Evolutionary conservation across 148 eudicot species (phyloP), one percentile per base, ranked within the genome.

Genomic region (Rhododendron vialii): DNA sequence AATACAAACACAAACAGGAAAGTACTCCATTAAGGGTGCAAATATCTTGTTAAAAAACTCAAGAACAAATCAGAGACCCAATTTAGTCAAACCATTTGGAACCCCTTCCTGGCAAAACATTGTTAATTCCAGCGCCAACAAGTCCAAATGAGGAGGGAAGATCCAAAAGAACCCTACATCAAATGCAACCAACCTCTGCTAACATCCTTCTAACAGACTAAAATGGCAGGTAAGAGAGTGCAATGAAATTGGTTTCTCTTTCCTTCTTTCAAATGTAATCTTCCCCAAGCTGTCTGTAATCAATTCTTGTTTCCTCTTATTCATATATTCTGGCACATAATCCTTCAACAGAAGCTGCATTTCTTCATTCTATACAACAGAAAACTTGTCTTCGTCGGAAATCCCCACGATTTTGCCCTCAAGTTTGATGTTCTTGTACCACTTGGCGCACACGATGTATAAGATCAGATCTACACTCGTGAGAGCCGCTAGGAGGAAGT

Each of bases 401-500:
- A 84, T 83, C 83, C 84, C 91, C 0, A 55, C 89, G 67, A 33
- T 81, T 85, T 90, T 92, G 13, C 91, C 94, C 85, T 90, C 93
- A 22, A 88, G 86, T 86, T 91, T 94, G 80, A 94, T 94, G 75
- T 87, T 85, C 89, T 92, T 91, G 90, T 95, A 97, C 95, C 98
- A 92, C 86, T 69, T 93, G 10, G 99, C 98, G 45, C 93, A 93
- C 0, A 82, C 88, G 24, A 91, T 77, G 82, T 95, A 95, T 11
- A 93, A 91, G 3, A 93, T 71, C 45, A 97, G 88, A 85, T 97
- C 98, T 2, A 93, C 5, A 2, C 85, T 75, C 18, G 98, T 94
- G 85, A 97, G 86, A 30, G 89, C 92, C 2, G 98, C 99, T 33
- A 97, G 83, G 14, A 95, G 93, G 85, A 95, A 97, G 89, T 83